Evolutionary conservation across 2,329 filamentous ascomycete species (phyloP), one percentile per base, ranked within the genome.

Genomic region (Kalmusia sp.): DNA sequence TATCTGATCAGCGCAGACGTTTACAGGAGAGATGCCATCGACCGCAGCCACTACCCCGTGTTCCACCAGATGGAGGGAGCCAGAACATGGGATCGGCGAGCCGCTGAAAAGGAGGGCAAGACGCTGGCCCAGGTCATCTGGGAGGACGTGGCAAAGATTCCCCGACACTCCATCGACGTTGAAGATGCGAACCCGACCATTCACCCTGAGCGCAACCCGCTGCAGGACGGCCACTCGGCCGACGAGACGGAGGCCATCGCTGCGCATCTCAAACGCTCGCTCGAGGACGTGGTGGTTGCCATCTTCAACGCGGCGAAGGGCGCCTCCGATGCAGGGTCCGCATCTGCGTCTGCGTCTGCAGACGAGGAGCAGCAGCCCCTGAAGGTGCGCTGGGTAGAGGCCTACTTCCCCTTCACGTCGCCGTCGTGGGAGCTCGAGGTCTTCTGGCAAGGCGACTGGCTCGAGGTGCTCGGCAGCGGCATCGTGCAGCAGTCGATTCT

Each of bases 41-140:
- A 99, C 76, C 86, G 91, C 51, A 95, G 89, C 64, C 95, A 99
- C 77, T 98, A 98, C 76, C 95, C 95, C 0, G 87, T 96, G 53
- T 99, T 99, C 76, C 95, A 99, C 77, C 95, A 99, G 78, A 98
- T 98, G 93, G 95, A 99, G 74, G 93, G 92, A 11, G 93, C 93
- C 7, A 84, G 89, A 63, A 88, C 92, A 49, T 99, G 95, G 93
- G 89, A 95, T 69, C 85, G 91, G 8, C 80, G 71, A 24, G 82
- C 79, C 71, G 84, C 84, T 38, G 81, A 79, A 49, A 79, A 65
- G 12, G 59, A 65, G 33, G 67, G 71, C 17, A 68, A 64, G 41
- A 57, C 75, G 54, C 72, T 92, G 15, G 84, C 84, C 1, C 79
- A 84, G 14, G 83, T 85, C 11, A 87, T 98, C 6, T 84, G 82